Conservation (phyloP, 768 basidiomycete species). For the Mycena epipterygia region DNA sequence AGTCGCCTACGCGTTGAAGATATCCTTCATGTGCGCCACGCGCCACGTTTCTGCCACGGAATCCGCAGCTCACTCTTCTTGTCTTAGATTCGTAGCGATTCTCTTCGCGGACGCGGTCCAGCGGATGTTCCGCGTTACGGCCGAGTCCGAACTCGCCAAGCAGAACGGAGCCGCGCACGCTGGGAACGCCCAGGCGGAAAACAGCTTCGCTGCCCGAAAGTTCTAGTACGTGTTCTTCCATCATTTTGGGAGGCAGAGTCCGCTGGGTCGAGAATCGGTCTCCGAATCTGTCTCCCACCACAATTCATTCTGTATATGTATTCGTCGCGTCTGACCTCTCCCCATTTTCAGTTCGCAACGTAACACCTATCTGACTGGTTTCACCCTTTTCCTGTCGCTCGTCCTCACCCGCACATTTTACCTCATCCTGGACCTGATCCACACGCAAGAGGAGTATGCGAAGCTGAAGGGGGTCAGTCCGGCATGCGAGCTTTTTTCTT, state of each 20-base stretch:
- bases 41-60: slow-evolving; percentile 25
- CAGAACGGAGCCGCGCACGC: slow-evolving; percentile 59
- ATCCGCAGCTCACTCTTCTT: slow-evolving; percentile 7
- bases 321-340: neutral
- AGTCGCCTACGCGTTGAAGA: slow-evolving; percentile 91
- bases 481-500: neutral
- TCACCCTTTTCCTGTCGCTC: slow-evolving; percentile 95
- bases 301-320: too few relatives aligned
- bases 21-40: slow-evolving; percentile 86
- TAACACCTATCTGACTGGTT: slow-evolving; percentile 93
- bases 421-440: slow-evolving; percentile 92
- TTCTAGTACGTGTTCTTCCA: slow-evolving; percentile 78
- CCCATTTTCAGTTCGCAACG: slow-evolving; percentile 76
- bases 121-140: slow-evolving; percentile 87
- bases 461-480: slow-evolving; percentile 69
- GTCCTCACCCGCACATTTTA: slow-evolving; percentile 94
- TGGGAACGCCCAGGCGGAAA: slow-evolving; percentile 82
- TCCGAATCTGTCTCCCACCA: too few relatives aligned
- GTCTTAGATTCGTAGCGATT: slow-evolving; percentile 80
- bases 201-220: slow-evolving; percentile 91
- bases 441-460: slow-evolving; percentile 89
- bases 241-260: neutral
- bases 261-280: too few relatives aligned
- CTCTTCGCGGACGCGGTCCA: slow-evolving; percentile 94
- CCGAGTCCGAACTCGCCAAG: slow-evolving; percentile 80